Evolutionary conservation across 2,329 filamentous ascomycete genomes (phyloP).

Genomic region (Teratosphaeria pseudoeucalypti): DNA sequence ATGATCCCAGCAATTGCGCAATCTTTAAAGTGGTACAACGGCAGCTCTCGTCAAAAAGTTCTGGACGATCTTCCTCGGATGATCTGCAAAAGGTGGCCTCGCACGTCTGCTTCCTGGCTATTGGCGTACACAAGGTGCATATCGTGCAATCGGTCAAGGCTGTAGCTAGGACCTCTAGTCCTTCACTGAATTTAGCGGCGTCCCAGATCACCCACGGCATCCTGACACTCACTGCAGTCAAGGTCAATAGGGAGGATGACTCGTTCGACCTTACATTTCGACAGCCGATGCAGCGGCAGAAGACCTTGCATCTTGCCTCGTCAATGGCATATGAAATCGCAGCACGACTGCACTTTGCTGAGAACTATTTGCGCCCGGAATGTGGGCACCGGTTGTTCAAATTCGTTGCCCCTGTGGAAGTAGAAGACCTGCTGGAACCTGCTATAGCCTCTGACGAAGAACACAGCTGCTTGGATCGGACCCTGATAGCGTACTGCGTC

Average conservation of each 20-base stretch:
- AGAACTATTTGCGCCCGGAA: constrained; percentile 54
- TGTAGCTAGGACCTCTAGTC: constrained; percentile 42
- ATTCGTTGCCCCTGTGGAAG: constrained; percentile 47
- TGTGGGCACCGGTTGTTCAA: constrained; percentile 55
- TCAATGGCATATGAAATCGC: constrained; percentile 55
- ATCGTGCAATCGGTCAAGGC: constrained; percentile 54
- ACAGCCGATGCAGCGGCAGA: constrained; percentile 45
- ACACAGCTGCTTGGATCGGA: constrained; percentile 52
- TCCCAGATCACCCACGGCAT: constrained; percentile 50
- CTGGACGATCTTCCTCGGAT: constrained; percentile 50
- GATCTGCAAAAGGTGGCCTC: constrained; percentile 56
- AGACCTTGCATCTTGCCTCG: constrained; percentile 52
- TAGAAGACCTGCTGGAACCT: constrained; percentile 42
- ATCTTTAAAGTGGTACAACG: constrained; percentile 60
- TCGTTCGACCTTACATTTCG: constrained; percentile 54
- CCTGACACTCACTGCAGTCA: constrained; percentile 49
- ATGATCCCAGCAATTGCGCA: constrained; percentile 55
- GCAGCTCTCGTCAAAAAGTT: constrained; percentile 42
- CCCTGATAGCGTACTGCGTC: constrained; percentile 58
- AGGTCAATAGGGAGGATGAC: constrained; percentile 53
- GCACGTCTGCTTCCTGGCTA: constrained; percentile 56
- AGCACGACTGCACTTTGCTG: constrained; percentile 48
- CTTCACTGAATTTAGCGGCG: constrained; percentile 41
- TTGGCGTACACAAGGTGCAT: constrained; percentile 61
- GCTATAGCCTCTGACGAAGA: constrained; percentile 46